Base-by-base conservation (phyloP, 139 green algal genomes). In the Microglena sp. region DNA sequence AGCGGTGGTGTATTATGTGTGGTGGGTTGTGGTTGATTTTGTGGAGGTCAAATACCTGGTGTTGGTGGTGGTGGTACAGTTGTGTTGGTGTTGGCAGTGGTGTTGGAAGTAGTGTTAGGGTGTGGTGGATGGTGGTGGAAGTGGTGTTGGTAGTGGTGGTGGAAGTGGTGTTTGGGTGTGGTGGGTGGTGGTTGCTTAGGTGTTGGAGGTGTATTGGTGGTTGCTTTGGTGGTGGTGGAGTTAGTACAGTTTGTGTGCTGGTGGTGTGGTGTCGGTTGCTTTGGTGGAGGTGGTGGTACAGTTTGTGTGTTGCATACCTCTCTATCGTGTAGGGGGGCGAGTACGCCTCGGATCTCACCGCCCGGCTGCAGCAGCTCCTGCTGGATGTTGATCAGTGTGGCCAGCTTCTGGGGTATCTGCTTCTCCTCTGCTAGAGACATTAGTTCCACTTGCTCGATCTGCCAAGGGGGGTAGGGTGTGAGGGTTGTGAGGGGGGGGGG, bases 311-410 rank as follows among this genome's bases (percentile, higher is more conserved):
- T n/a, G n/a, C 45, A 55, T 24, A 55, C 45, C 45, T 22, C 4
- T 4, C 45, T 22, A 22, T 55, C 45, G 45, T 55, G n/a, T 50
- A 18, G 11, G 40, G 11, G 40, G 11, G 40, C 40, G 18, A n/a
- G 40, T 18, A 50, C 28, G 26, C 70, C 28, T 2, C 86, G 63
- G 55, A 92, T 45, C 40, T 91, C 85, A 0, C 44, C 69, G 50
- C 77, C 87, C 5, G 82, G 85, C 32, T 30, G 33, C 30, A 79
- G 55, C 50, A 91, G 73, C 82, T 92, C 86, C 54, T 84, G 63
- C 27, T 73, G 57, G 31, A 91, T 82, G 73, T 92, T 85, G 2
- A 87, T 74, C 34, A 90, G 68, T 0, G 75, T 86, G 32, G 77
- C 30, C 61, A 89, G 74, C 24, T 69, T 69, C 30, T 31, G 27